A percentile compares a stretch with the other conserved stretches of the same genome.
phyloP scores from a whole-genome alignment of 495 filamentous ascomycete genomes.

The Penicillium longicatenatum region DNA sequence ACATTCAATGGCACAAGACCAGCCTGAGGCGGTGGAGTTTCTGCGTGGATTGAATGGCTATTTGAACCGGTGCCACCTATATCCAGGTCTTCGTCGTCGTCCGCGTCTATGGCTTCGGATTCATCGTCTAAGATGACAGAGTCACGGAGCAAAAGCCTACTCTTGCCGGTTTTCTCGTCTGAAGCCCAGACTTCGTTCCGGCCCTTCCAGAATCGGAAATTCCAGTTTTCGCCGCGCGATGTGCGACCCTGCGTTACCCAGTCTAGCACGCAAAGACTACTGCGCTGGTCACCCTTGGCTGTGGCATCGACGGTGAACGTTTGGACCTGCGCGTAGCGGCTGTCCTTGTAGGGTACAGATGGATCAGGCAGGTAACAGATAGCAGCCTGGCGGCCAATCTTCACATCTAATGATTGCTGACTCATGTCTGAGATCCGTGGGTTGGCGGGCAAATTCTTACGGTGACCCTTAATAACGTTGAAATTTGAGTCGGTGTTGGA shows the following conservation, averaged over 20 bases:
- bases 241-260: slow-evolving; percentile 90
- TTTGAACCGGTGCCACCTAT: slow-evolving; percentile 11
- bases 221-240: slow-evolving; percentile 90
- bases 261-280: slow-evolving; percentile 78
- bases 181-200: slow-evolving; percentile 81
- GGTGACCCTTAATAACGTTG: slow-evolving; percentile 33
- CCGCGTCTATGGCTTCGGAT: slow-evolving; percentile 27
- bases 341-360: slow-evolving; percentile 80
- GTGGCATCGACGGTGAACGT: slow-evolving; percentile 66
- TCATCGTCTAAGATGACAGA: slow-evolving; percentile 71
- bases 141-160: slow-evolving; percentile 76
- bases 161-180: slow-evolving; percentile 39
- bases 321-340: slow-evolving; percentile 81
- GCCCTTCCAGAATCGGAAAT: slow-evolving; percentile 71
- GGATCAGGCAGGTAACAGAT: slow-evolving; percentile 95
- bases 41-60: slow-evolving; percentile 16
- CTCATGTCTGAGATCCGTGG: slow-evolving; percentile 52
- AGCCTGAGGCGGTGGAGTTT: slow-evolving; percentile 21
- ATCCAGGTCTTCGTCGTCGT: slow-evolving; percentile 37
- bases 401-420: slow-evolving; percentile 67
- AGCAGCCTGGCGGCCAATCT: slow-evolving; percentile 60
- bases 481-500: slow-evolving; percentile 32
- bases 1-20: slow-evolving; percentile 31
- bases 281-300: slow-evolving; percentile 41
- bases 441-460: slow-evolving; percentile 28